A percentile compares a stretch with the other conserved stretches of the same genome.
Evolutionary conservation across 2,329 filamentous ascomycete species (phyloP).

Genomic region (Colletotrichum somersetense): DNA sequence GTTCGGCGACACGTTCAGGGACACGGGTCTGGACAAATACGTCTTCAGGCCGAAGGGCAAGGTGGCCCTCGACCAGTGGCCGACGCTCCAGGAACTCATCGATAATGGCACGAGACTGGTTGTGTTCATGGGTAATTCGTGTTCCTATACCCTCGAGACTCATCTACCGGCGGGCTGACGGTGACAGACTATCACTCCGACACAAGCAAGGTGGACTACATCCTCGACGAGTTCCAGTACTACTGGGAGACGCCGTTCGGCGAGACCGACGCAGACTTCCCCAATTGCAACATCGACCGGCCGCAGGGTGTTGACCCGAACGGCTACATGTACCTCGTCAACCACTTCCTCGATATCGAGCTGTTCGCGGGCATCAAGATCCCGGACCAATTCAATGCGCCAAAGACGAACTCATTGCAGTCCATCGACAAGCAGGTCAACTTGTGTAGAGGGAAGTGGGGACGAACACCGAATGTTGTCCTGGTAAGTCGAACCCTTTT

Average conservation of each 20-base stretch:
- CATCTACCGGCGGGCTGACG: conserved; percentile 37
- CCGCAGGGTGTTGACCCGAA: conserved; percentile 59
- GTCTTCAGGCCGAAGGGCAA: conserved; percentile 64
- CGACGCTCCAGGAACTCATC: conserved; percentile 77
- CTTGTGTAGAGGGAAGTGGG: conserved; percentile 47
- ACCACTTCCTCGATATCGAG: conserved; percentile 54
- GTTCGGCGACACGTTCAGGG: conserved; percentile 66
- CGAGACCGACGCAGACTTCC: conserved; percentile 69
- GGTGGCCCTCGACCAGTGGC: conserved; percentile 69
- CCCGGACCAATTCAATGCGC: conserved; percentile 49
- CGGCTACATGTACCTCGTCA: conserved; percentile 59
- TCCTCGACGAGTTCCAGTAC: conserved; percentile 73
- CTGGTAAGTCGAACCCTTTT: conserved; percentile 49
- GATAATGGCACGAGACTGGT: conserved; percentile 72
- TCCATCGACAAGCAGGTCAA: conserved; percentile 49
- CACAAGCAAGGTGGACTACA: conserved; percentile 66
- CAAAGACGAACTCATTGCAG: conserved; percentile 52
- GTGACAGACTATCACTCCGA: conserved; percentile 69
- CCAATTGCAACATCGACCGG: conserved; percentile 74
- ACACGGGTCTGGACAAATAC: conserved; percentile 67
- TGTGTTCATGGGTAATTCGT: conserved; percentile 73
- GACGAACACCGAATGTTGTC: conserved; percentile 49
- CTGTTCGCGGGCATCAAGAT: conserved; percentile 52
- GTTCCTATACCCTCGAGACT: no score
- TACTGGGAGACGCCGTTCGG: conserved; percentile 82